phyloP scores from a whole-genome alignment of 805 yeast species.

The Barnettozyma wickerhamii region DNA sequence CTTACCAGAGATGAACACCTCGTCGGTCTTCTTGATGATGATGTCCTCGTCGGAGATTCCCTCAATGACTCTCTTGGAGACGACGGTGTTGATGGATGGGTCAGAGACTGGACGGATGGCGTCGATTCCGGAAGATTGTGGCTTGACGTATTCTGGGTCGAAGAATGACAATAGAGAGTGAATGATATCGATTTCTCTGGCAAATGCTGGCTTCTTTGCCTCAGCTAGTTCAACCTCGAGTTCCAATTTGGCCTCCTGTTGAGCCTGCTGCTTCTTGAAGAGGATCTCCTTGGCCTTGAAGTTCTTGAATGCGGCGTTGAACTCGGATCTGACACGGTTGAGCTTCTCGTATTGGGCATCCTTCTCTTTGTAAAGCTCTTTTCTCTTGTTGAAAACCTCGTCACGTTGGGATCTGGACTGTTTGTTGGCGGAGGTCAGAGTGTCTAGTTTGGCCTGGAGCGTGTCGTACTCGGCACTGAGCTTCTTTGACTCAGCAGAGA shows the following conservation, averaged over 20 bases:
- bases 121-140: slow-evolving; percentile 27
- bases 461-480: slow-evolving; percentile 64
- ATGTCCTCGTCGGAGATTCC: slow-evolving; percentile 56
- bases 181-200: slow-evolving; percentile 70
- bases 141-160: slow-evolving; percentile 72
- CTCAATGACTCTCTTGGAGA: slow-evolving; percentile 43
- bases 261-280: slow-evolving; percentile 58
- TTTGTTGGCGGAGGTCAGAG: slow-evolving; percentile 34
- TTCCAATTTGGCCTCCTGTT: slow-evolving; percentile 47
- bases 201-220: slow-evolving; percentile 81
- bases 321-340: slow-evolving; percentile 66
- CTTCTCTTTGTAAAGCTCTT: slow-evolving; percentile 59
- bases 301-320: slow-evolving; percentile 68
- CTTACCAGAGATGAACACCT: slow-evolving; percentile 47
- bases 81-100: slow-evolving; percentile 22
- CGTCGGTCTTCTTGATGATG: slow-evolving; percentile 59
- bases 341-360: slow-evolving; percentile 65
- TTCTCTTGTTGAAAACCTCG: slow-evolving; percentile 58
- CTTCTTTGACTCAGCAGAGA: slow-evolving; percentile 42
- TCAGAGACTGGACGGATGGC: slow-evolving; percentile 17
- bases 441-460: slow-evolving; percentile 35
- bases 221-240: slow-evolving; percentile 69
- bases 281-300: slow-evolving; percentile 67
- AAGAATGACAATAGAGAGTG: slow-evolving; percentile 68
- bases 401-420: slow-evolving; percentile 50